Base-by-base conservation (phyloP, 177 flowering plant genomes). In the Vitis hybrid region DNA sequence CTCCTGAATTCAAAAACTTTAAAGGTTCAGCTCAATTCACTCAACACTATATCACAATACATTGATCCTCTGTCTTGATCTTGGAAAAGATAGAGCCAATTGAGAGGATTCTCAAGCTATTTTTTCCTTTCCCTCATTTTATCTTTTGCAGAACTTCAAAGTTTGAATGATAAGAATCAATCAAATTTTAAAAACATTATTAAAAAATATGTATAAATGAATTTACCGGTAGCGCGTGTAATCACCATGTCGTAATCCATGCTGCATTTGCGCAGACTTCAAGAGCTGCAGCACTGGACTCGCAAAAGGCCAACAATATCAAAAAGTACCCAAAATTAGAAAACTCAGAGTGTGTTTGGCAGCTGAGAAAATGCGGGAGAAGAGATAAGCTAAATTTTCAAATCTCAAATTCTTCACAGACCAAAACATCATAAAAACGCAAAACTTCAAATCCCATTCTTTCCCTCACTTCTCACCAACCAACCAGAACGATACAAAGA, bases 261-360 rank as follows among this genome's bases (percentile, higher is more conserved):
- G 98, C 83, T 94, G 98, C 97, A 89, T 88, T 76, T 94, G 98
- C 60, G 98, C 91, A 70, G 95, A 83, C 82, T 94, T 94, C 71
- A 94, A 64, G 2, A 94, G 90, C 86, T 91, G 95, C 86, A 92
- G 77, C 62, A 94, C 98, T 94, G 85, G 0, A 68, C 62, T 32
- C 11, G 3, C 15, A n/a, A 58, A 72, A 69, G 23, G 18, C 15
- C 34, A 69, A 66, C 15, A 11, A 7, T 13, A 7, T 30, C 5
- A 19, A 32, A 45, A 66, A 51, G 18, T 54, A 6, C 12, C 17
- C 7, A 14, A 30, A 19, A 60, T 52, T 4, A 1, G 0, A 39
- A 39, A 39, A 39, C 6, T 39, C 45, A 39, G 6, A 12, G 6
- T 26, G 58, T 13, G 45, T 15, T 26, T 30, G 59, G 57, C 26